A percentile compares a stretch with the other conserved stretches of the same genome.
phyloP scores from a whole-genome alignment of 345 rosid species.

The Aquilaria malaccensis region DNA sequence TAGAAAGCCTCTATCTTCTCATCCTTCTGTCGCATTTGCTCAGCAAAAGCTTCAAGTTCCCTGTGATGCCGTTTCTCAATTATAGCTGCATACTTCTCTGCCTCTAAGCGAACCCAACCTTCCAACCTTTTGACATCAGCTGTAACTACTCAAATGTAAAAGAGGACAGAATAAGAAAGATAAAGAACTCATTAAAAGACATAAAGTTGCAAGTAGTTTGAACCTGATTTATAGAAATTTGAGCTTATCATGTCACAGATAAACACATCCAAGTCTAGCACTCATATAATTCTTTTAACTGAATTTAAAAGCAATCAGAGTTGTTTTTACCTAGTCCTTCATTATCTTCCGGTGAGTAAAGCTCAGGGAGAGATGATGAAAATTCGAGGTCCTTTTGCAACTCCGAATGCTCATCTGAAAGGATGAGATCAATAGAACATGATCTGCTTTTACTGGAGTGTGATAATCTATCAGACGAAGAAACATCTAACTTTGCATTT shows the following conservation, averaged over 20 bases:
- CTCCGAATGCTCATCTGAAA: slow-evolving; percentile 33
- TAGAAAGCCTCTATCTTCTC: slow-evolving; percentile 70
- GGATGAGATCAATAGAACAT: slow-evolving; percentile 21
- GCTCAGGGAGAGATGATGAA: slow-evolving; percentile 29
- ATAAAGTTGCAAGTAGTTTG: background rate
- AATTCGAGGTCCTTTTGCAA: slow-evolving; percentile 26
- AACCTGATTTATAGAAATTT: too few species aligned
- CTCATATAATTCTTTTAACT: background rate
- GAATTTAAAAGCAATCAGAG: background rate
- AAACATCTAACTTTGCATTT: slow-evolving; percentile 29
- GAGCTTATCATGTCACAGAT: background rate
- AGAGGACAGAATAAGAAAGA: slow-evolving; percentile 3
- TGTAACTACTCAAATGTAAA: slow-evolving; percentile 30
- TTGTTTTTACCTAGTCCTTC: slow-evolving; percentile 38
- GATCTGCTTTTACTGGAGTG: slow-evolving; percentile 28
- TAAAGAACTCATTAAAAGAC: slow-evolving; percentile 5
- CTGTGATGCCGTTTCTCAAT: slow-evolving; percentile 57
- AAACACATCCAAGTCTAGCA: background rate
- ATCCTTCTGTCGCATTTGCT: slow-evolving; percentile 72
- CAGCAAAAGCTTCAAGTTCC: slow-evolving; percentile 63
- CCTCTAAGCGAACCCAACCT: slow-evolving; percentile 51
- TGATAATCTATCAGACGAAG: slow-evolving; percentile 27
- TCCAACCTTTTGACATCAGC: slow-evolving; percentile 45
- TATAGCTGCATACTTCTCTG: slow-evolving; percentile 45
- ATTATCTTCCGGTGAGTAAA: slow-evolving; percentile 32